phyloP scores from a whole-genome alignment of 73 alveolate genomes.

The Paramecium pentaurelia region DNA sequence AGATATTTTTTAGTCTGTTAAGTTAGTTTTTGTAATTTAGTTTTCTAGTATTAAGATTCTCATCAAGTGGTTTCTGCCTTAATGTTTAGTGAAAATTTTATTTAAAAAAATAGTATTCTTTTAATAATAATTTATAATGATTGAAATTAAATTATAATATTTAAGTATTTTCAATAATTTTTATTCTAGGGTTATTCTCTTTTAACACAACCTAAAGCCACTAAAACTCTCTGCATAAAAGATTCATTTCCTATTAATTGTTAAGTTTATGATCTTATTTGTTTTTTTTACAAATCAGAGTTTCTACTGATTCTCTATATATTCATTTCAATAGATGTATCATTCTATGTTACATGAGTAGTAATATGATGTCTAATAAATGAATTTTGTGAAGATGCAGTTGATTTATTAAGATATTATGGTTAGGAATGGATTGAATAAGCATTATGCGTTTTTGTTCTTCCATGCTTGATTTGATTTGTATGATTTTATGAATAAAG shows the following conservation, averaged over 20 bases:
- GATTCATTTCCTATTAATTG: neutral
- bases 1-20: too few species aligned
- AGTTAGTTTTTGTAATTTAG: neutral
- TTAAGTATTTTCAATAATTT: neutral
- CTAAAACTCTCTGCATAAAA: slow-evolving; percentile 26
- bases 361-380: neutral
- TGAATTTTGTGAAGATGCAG: neutral
- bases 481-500: neutral
- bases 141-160: neutral
- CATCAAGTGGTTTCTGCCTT: neutral
- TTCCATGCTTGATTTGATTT: neutral
- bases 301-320: neutral
- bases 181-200: slow-evolving; percentile 12
- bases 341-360: neutral
- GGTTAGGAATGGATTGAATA: neutral
- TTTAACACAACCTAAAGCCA: slow-evolving; percentile 57
- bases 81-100: too few species aligned
- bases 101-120: neutral
- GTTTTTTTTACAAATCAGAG: neutral
- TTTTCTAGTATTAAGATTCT: too few species aligned
- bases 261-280: neutral
- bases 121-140: neutral
- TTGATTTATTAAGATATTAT: neutral
- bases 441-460: neutral
- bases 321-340: neutral